Evolutionary conservation across 73 alveolate species (phyloP).

Genomic region (Tetrahymena elliotti): DNA sequence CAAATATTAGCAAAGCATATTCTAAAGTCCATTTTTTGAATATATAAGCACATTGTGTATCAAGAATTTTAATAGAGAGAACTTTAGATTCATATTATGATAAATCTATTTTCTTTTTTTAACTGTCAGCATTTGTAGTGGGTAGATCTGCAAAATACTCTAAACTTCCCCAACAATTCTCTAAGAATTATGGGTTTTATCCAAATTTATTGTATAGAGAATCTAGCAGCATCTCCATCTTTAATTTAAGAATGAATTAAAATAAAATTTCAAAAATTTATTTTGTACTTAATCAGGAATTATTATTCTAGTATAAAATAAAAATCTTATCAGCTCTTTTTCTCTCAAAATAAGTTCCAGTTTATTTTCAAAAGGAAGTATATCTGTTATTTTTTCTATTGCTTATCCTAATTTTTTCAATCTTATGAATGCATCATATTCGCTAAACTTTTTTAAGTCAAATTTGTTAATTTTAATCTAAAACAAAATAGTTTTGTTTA

Average conservation of each 20-base stretch:
- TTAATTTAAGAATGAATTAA: not conserved
- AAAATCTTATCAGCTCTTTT: not conserved
- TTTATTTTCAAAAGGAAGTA: not conserved
- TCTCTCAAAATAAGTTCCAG: not conserved
- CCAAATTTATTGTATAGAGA: not conserved
- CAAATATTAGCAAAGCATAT: not conserved
- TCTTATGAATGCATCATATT: not conserved
- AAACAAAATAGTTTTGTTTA: not conserved
- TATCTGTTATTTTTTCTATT: not conserved
- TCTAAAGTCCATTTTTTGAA: not conserved
- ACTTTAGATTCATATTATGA: not conserved
- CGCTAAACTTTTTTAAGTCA: not conserved
- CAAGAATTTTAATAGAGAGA: not conserved
- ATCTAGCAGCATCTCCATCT: not conserved
- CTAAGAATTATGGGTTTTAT: not conserved
- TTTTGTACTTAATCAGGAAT: not conserved
- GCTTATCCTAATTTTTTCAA: not conserved
- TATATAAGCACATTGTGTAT: not conserved
- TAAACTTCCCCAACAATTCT: not conserved
- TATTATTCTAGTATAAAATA: not conserved
- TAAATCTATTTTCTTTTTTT: not conserved
- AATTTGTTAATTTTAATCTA: not conserved
- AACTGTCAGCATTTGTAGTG: not conserved
- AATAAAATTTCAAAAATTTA: not conserved
- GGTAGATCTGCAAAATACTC: not conserved